These are phyloP conservation scores for Aspergillus sp. DNA, from an alignment of 2,329 filamentous ascomycete species.

Conservation along the genomic window DNA sequence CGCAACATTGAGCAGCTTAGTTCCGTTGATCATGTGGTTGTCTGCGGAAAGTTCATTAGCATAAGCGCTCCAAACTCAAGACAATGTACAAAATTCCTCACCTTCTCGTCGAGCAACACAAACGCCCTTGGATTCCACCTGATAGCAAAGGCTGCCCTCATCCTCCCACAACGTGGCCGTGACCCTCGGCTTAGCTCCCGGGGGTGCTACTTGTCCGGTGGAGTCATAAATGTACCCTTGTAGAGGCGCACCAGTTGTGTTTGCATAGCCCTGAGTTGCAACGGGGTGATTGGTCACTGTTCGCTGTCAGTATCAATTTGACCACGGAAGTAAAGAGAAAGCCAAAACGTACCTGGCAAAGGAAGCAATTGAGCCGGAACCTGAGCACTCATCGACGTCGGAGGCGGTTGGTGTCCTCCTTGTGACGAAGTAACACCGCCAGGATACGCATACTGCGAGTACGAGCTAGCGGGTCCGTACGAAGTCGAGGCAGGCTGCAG, in stretches of 20 bases:
- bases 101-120: conserved; percentile 93
- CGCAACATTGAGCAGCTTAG: conserved; percentile 93
- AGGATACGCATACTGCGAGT: conserved; percentile 71
- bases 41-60: conserved; percentile 52
- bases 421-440: conserved; percentile 82
- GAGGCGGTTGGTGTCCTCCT: conserved; percentile 64
- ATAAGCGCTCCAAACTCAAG: neutral
- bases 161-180: conserved; percentile 98
- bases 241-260: conserved; percentile 38
- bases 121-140: conserved; percentile 93
- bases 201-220: conserved; percentile 88
- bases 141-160: conserved; percentile 94
- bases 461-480: conserved; percentile 62
- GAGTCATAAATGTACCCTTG: conserved; percentile 67
- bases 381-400: conserved; percentile 66
- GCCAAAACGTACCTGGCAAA: conserved; percentile 49
- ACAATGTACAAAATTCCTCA: conserved; percentile 40
- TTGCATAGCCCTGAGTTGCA: conserved; percentile 39
- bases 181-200: conserved; percentile 93
- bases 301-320: neutral
- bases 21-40: conserved; percentile 99
- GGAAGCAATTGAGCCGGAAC: conserved; percentile 72
- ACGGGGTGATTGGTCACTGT: conserved; percentile 39
- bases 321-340: neutral
- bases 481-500: conserved; percentile 70